Percentiles rank a stretch among this genome's conserved stretches.
These are phyloP conservation scores for Cytospora piceae DNA, from an alignment of 2,329 filamentous ascomycete species.

Conservation along the genomic window DNA sequence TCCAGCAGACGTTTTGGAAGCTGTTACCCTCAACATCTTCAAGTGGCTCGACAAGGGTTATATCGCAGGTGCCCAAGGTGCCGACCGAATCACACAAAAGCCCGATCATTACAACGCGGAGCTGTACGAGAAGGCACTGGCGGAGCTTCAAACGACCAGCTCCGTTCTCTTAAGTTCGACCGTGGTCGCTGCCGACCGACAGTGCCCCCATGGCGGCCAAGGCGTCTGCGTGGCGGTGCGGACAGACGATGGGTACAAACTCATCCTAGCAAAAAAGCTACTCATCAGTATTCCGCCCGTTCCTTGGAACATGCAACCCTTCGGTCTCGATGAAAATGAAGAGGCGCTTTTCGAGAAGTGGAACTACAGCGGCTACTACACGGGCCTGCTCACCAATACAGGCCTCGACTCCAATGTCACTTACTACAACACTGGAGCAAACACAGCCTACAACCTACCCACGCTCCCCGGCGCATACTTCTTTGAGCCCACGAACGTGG, in stretches of 20 bases:
- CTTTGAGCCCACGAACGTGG: neutral
- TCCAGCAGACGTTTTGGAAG: conserved; percentile 45
- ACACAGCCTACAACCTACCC: conserved; percentile 30
- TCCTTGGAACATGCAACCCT: conserved; percentile 36
- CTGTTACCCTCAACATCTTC: conserved; percentile 48
- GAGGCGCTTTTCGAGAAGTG: conserved; percentile 20
- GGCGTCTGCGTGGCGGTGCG: conserved; percentile 34
- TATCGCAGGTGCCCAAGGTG: neutral
- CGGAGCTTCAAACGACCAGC: conserved; percentile 34
- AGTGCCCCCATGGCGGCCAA: conserved; percentile 33
- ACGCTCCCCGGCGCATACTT: conserved; percentile 14
- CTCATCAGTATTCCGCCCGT: conserved; percentile 43
- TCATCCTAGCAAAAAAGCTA: conserved; percentile 40
- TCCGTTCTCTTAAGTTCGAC: conserved; percentile 41
- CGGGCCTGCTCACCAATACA: conserved; percentile 33
- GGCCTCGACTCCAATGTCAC: conserved; percentile 30
- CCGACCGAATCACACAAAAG: neutral
- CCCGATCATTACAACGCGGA: conserved; percentile 37
- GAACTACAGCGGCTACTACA: conserved; percentile 36
- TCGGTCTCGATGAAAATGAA: conserved; percentile 39
- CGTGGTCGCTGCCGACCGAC: conserved; percentile 34
- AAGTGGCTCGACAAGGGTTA: conserved; percentile 39
- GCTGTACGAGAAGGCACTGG: conserved; percentile 41
- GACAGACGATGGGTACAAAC: conserved; percentile 31
- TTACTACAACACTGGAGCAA: conserved; percentile 27